These are phyloP conservation scores for Elsinoe arachidis DNA, from an alignment of 2,329 filamentous ascomycete species.

Conservation along the genomic window DNA sequence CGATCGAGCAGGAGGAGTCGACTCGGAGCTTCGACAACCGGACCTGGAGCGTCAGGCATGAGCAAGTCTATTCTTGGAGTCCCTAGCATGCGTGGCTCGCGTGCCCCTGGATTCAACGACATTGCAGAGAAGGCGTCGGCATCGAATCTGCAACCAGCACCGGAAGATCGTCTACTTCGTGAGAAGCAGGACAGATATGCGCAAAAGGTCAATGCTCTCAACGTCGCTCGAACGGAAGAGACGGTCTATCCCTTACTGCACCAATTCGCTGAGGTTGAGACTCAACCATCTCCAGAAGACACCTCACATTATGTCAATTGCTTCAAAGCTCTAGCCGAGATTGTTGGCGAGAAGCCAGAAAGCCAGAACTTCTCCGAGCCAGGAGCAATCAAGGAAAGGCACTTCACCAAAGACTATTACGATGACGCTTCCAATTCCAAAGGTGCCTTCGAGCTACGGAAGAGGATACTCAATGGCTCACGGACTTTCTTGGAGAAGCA, in stretches of 20 bases:
- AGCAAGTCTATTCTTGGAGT: conserved; percentile 82
- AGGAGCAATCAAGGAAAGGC: conserved; percentile 63
- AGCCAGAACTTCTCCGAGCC: conserved; percentile 51
- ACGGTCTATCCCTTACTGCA: conserved; percentile 64
- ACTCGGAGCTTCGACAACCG: conserved; percentile 28
- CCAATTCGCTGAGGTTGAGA: conserved; percentile 67
- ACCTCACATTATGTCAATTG: conserved; percentile 61
- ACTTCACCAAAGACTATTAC: conserved; percentile 68
- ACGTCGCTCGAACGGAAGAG: conserved; percentile 59
- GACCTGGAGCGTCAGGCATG: conserved; percentile 59
- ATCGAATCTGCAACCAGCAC: conserved; percentile 38
- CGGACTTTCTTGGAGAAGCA: conserved; percentile 70
- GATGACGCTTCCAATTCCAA: conserved; percentile 61
- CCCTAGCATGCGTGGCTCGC: conserved; percentile 48
- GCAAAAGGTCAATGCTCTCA: conserved; percentile 70
- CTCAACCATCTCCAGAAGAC: conserved; percentile 57
- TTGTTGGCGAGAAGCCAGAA: conserved; percentile 63
- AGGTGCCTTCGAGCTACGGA: conserved; percentile 59
- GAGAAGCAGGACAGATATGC: conserved; percentile 80
- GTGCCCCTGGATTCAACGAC: conserved; percentile 31
- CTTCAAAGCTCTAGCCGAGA: conserved; percentile 70
- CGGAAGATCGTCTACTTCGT: conserved; percentile 66
- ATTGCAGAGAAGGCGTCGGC: conserved; percentile 40
- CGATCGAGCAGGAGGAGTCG: conserved; percentile 37
- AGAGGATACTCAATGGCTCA: conserved; percentile 70